phyloP scores from a whole-genome alignment of 805 yeast genomes.

The Wickerhamomyces bisporus region DNA sequence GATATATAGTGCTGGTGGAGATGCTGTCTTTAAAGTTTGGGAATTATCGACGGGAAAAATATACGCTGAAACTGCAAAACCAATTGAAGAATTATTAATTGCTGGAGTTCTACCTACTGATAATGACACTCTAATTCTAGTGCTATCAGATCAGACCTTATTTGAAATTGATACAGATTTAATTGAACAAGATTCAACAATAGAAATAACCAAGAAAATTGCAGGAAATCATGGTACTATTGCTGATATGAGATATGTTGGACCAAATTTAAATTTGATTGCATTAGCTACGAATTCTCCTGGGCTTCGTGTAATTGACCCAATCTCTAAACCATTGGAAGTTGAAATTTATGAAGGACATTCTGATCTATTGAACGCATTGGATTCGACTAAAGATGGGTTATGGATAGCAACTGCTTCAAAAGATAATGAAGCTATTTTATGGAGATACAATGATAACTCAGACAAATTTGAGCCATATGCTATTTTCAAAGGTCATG shows the following conservation, averaged over 20 bases:
- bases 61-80: conserved; percentile 36
- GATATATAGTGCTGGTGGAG: conserved; percentile 81
- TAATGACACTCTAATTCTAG: conserved; percentile 39
- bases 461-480: conserved; percentile 36
- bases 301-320: conserved; percentile 68
- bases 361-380: conserved; percentile 72
- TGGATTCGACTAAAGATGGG: conserved; percentile 79
- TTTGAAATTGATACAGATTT: conserved; percentile 38
- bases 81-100: conserved; percentile 70
- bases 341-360: conserved; percentile 74
- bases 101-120: conserved; percentile 48
- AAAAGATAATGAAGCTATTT: conserved; percentile 78
- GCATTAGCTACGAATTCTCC: conserved; percentile 96
- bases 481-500: conserved; percentile 79
- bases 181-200: conserved; percentile 24
- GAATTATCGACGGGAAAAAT: conserved; percentile 52
- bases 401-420: conserved; percentile 88
- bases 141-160: conserved; percentile 82
- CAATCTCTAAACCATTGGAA: conserved; percentile 50
- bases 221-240: conserved; percentile 96
- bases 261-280: conserved; percentile 48
- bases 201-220: conserved; percentile 49
- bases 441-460: conserved; percentile 66
- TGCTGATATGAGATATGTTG: conserved; percentile 80
- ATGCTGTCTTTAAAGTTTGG: conserved; percentile 65